phyloP scores from a whole-genome alignment of 2,329 filamentous ascomycete genomes.

The Aschersonia sp. region DNA sequence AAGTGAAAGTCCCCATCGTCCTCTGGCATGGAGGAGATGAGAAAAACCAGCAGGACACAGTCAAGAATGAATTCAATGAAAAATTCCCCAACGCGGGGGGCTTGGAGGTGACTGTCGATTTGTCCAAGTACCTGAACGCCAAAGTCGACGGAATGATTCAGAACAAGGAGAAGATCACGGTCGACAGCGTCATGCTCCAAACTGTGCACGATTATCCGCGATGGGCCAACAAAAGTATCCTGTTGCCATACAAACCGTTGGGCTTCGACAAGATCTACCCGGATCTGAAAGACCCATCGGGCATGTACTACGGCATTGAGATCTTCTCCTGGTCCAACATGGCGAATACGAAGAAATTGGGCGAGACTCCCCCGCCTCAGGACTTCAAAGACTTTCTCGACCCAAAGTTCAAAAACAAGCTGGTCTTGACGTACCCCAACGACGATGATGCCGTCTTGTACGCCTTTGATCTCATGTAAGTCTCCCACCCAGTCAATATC shows the following conservation, averaged over 20 bases:
- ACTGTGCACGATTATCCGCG: constrained; percentile 35
- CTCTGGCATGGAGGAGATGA: neutral
- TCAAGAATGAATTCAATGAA: constrained; percentile 22
- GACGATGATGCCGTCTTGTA: constrained; percentile 42
- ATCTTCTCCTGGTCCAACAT: constrained; percentile 22
- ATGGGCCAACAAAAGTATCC: constrained; percentile 30
- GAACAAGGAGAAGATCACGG: constrained; percentile 18
- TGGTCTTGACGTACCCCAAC: constrained; percentile 41
- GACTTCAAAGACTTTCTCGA: constrained; percentile 27
- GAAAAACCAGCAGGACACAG: neutral
- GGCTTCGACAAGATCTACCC: constrained; percentile 27
- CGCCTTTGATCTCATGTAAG: constrained; percentile 33
- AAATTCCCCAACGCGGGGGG: constrained; percentile 31
- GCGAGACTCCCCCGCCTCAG: constrained; percentile 15
- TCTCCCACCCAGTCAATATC: neutral
- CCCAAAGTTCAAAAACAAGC: constrained; percentile 36
- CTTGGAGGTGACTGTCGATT: constrained; percentile 37
- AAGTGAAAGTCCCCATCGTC: neutral
- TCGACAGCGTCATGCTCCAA: constrained; percentile 34
- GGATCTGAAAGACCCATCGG: constrained; percentile 26
- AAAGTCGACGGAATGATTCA: constrained; percentile 28
- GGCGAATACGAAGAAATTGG: constrained; percentile 20
- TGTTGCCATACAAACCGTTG: constrained; percentile 33
- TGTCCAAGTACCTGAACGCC: constrained; percentile 39
- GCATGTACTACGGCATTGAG: constrained; percentile 25